Evolutionary conservation across 768 basidiomycete species (phyloP).

Genomic region (Polyporus arcularius): DNA sequence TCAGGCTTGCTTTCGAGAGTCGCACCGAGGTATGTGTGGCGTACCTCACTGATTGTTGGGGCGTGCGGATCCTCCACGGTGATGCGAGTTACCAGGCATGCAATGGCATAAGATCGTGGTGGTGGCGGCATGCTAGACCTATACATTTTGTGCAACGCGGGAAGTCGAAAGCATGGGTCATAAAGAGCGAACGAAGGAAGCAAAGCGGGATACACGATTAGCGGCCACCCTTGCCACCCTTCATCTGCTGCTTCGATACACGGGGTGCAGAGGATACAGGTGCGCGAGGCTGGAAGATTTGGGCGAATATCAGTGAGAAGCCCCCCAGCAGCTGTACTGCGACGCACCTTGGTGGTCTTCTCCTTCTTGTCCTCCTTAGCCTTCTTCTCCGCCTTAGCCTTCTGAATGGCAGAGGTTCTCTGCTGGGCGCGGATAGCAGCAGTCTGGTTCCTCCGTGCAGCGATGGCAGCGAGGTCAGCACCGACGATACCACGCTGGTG

Average conservation of each 20-base stretch:
- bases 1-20: too few relatives aligned
- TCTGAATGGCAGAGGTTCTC: conserved; percentile 82
- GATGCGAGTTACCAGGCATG: conserved; percentile 4
- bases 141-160: conserved; percentile 28
- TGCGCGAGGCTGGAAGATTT: conserved; percentile 51
- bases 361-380: conserved; percentile 90
- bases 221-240: conserved; percentile 82
- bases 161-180: conserved; percentile 30
- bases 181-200: conserved; percentile 11
- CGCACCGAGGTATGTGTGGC: too few relatives aligned
- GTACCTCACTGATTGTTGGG: too few relatives aligned
- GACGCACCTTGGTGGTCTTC: conserved; percentile 57
- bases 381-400: conserved; percentile 97
- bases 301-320: neutral
- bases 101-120: conserved; percentile 16
- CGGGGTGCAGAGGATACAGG: conserved; percentile 66
- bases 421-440: conserved; percentile 79
- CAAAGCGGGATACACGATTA: conserved; percentile 35
- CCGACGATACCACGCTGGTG: conserved; percentile 98
- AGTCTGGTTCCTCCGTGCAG: conserved; percentile 91
- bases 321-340: neutral
- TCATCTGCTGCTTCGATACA: conserved; percentile 96
- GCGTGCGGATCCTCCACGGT: neutral
- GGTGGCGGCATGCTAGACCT: conserved; percentile 25
- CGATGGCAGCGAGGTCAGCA: conserved; percentile 89